Evolutionary conservation across 768 basidiomycete species (phyloP).

Genomic region (Mycena galericulata): DNA sequence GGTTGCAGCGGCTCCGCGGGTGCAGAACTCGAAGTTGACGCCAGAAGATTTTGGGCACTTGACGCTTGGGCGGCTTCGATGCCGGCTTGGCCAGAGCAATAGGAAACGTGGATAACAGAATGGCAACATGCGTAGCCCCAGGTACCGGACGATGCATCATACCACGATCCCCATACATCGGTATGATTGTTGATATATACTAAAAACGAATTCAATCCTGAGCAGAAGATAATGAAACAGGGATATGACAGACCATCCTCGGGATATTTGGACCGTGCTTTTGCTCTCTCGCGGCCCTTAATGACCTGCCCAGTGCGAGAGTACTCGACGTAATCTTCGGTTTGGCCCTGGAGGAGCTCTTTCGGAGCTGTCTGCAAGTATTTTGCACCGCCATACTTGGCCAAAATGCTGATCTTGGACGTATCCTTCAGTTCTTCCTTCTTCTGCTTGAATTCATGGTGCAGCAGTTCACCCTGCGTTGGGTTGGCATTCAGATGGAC

Average conservation of each 20-base stretch:
- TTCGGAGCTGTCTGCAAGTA: constrained; percentile 91
- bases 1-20: constrained; percentile 36
- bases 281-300: constrained; percentile 91
- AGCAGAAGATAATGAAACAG: constrained; percentile 10
- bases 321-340: constrained; percentile 98
- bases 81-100: constrained; percentile 90
- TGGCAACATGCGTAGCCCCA: constrained; percentile 99
- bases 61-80: constrained; percentile 85
- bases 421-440: constrained; percentile 92
- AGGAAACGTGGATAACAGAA: constrained; percentile 85
- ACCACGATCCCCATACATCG: constrained; percentile 98
- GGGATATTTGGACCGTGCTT: constrained; percentile 91
- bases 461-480: constrained; percentile 93
- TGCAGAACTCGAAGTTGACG: constrained; percentile 50
- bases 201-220: constrained; percentile 45
- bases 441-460: constrained; percentile 91
- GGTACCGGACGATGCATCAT: constrained; percentile 69
- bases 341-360: constrained; percentile 95
- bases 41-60: constrained; percentile 74
- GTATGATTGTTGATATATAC: constrained; percentile 95
- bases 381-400: constrained; percentile 94
- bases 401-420: constrained; percentile 89
- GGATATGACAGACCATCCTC: constrained; percentile 83
- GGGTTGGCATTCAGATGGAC: constrained; percentile 97
- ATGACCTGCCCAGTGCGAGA: constrained; percentile 91